These are phyloP conservation scores for Penicillium paradoxum DNA, from an alignment of 495 filamentous ascomycete genomes.

Conservation along the genomic window DNA sequence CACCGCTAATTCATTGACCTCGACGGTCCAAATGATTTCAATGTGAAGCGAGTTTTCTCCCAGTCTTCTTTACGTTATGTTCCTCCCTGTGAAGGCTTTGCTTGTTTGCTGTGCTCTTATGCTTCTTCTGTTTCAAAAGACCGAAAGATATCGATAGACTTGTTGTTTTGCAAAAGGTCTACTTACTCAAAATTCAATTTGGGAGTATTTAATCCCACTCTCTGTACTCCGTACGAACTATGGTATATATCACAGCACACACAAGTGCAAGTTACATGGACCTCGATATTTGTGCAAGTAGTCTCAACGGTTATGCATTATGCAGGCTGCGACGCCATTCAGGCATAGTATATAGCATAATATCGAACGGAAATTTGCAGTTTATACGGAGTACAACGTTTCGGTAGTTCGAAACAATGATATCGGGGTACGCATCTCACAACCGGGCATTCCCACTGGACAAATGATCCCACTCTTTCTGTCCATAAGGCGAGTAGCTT, in stretches of 20 bases:
- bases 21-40: neutral
- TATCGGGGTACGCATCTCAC: no score
- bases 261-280: no score
- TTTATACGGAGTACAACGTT: no score
- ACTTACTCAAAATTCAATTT: neutral
- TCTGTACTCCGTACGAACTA: no score
- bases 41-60: conserved; percentile 6
- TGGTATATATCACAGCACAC: no score
- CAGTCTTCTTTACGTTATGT: neutral
- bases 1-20: neutral
- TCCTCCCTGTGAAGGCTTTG: neutral
- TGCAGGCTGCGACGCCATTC: no score
- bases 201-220: neutral
- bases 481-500: conserved; percentile 53
- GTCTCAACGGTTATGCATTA: no score
- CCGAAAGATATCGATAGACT: neutral
- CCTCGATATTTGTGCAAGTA: no score
- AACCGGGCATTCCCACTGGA: conserved; percentile 46
- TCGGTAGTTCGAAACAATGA: no score
- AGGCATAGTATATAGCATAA: no score
- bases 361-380: no score
- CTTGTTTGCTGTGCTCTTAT: neutral
- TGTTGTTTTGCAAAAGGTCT: neutral
- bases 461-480: conserved; percentile 54
- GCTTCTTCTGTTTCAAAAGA: neutral